Percentiles rank a stretch among this genome's conserved stretches.
Conservation (phyloP, 805 yeast genomes). For the Naumovozyma baii region DNA sequence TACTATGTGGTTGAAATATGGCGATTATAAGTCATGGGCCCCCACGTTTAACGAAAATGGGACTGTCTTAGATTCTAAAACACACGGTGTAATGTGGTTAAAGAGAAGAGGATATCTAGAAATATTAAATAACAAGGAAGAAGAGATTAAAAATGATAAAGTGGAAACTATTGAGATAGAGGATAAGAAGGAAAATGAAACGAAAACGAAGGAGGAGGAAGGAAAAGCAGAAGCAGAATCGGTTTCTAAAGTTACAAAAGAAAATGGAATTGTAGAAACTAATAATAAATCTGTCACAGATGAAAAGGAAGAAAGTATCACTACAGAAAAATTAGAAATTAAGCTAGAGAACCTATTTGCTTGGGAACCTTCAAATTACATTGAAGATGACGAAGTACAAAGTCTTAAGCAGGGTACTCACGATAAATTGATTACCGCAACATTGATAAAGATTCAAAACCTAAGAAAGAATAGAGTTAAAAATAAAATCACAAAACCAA, state of each 20-base stretch:
- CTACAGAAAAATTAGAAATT: constrained; percentile 9
- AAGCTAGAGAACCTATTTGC: constrained; percentile 35
- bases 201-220: constrained; percentile 2
- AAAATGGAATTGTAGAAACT: background rate
- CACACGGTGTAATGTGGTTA: constrained; percentile 44
- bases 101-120: constrained; percentile 43
- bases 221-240: constrained; percentile 1
- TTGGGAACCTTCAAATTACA: constrained; percentile 42
- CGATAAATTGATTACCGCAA: constrained; percentile 34
- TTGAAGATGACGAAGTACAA: constrained; percentile 45
- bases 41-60: constrained; percentile 55
- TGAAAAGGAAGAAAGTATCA: constrained; percentile 1
- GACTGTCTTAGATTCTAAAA: constrained; percentile 42
- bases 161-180: constrained; percentile 1
- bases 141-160: constrained; percentile 10
- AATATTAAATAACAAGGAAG: constrained; percentile 14
- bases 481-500: constrained; percentile 31
- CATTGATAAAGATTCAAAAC: constrained; percentile 40
- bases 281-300: no score
- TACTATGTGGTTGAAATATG: constrained; percentile 53
- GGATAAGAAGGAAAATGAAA: constrained; percentile 4
- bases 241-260: constrained; percentile 2
- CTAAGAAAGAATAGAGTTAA: constrained; percentile 39
- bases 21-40: constrained; percentile 46
- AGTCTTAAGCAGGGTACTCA: constrained; percentile 37